Evolutionary conservation across 129 eudicot species (phyloP), one percentile per base, ranked within the genome.

Genomic region (Heracleum sosnowskyi): DNA sequence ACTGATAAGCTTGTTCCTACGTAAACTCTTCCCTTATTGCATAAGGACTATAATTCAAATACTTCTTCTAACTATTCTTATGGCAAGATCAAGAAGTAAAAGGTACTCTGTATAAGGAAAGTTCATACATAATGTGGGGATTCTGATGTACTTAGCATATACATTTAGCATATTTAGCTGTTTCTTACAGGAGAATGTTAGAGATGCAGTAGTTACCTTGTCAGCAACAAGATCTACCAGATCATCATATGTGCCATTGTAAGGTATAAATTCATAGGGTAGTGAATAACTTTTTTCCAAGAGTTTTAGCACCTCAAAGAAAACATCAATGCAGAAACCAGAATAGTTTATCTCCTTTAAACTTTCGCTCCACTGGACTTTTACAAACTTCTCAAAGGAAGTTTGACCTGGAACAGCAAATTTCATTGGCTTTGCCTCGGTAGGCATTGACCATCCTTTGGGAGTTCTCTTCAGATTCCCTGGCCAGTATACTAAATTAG

Each of bases 251-350:
- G 85, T 84, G 78, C 85, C 92, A 66, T 80, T 76, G 76, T 57
- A 75, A 36, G 92, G 78, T 64, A 79, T 15, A 75, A 82, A 84
- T 20, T 89, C 85, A 66, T 84, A 89, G 66, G 88, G 90, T 7
- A 84, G 85, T 18, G 82, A 42, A 79, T 83, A 83, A 63, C 70
- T 44, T 77, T 51, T 4, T 37, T 84, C 83, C 81, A 89, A 22
- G 36, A 80, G 57, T 53, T 79, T 78, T 77, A 86, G 83, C 62
- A 82, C 82, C 83, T 86, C 87, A 11, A 80, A 75, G 42, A 89
- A 89, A 81, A 89, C 85, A 51, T 83, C 90, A 16, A 86, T 80
- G 70, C 88, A 88, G 83, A 89, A 86, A 34, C 92, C 92, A 29
- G 74, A 42, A 34, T 83, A 68, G 51, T 82, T 71, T 16, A 57